Percentiles rank a stretch among this genome's conserved stretches.
Conservation (phyloP, 805 yeast genomes). For the Hanseniaspora vineae region DNA sequence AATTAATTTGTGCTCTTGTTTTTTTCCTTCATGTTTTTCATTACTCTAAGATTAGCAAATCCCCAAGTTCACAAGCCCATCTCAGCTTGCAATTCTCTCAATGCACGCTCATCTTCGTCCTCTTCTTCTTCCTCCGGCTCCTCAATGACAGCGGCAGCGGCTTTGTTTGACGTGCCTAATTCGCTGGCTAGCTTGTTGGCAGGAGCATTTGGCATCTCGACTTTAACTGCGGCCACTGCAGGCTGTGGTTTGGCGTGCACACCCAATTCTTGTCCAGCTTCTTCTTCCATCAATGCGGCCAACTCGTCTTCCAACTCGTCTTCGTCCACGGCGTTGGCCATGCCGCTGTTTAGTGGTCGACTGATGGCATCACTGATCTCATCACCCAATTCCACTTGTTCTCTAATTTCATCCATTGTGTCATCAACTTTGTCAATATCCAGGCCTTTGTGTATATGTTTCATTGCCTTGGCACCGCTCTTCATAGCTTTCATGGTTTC, state of each 20-base stretch:
- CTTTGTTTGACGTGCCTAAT: constrained; percentile 7
- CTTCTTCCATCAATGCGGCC: constrained; percentile 77
- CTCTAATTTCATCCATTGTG: constrained; percentile 96
- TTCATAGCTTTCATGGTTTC: constrained; percentile 99
- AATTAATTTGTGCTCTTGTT: no score
- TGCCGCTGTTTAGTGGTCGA: constrained; percentile 64
- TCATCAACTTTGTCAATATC: constrained; percentile 93
- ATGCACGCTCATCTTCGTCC: constrained; percentile 75
- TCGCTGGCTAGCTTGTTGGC: constrained; percentile 6
- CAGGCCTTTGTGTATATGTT: constrained; percentile 87
- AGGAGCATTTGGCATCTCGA: constrained; percentile 6
- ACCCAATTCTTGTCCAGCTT: constrained; percentile 42
- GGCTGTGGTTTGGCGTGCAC: constrained; percentile 14
- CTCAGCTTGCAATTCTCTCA: constrained; percentile 70
- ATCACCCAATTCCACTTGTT: constrained; percentile 88
- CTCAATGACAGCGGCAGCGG: no score
- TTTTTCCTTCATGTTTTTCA: not conserved
- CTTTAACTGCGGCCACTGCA: constrained; percentile 1
- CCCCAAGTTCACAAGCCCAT: constrained; percentile 48
- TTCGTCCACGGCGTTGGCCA: constrained; percentile 56
- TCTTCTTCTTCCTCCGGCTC: constrained; percentile 48
- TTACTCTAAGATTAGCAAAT: no score
- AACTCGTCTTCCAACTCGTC: constrained; percentile 93
- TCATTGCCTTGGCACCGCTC: constrained; percentile 95
- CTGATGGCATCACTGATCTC: constrained; percentile 95